Conservation (phyloP, 352 stramenopile genomes). For the Hyaloperonospora brassicae region DNA sequence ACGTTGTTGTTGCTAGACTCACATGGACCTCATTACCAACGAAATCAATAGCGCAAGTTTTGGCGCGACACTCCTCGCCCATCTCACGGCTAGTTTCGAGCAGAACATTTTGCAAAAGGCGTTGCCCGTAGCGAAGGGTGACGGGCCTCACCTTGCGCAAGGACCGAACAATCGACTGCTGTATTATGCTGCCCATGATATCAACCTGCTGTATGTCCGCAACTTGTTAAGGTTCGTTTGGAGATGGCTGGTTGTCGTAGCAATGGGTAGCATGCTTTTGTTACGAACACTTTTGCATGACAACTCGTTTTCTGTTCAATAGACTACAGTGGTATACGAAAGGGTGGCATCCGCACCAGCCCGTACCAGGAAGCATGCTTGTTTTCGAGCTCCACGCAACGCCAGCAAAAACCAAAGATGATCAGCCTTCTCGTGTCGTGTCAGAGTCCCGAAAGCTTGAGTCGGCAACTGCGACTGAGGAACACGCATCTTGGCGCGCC, state of each 20-base stretch:
- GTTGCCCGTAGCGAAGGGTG: slow-evolving; percentile 33
- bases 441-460: slow-evolving; percentile 18
- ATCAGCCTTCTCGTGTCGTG: slow-evolving; percentile 4
- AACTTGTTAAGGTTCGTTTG: slow-evolving; percentile 51
- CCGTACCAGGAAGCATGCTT: slow-evolving; percentile 65
- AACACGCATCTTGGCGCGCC: slow-evolving; percentile 10
- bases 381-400: slow-evolving; percentile 63
- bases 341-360: slow-evolving; percentile 67
- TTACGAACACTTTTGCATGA: not conserved
- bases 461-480: not conserved
- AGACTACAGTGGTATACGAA: slow-evolving; percentile 64
- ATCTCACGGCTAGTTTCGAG: slow-evolving; percentile 71
- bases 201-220: slow-evolving; percentile 71
- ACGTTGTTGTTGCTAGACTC: slow-evolving; percentile 25
- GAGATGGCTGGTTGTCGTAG: not conserved
- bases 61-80: slow-evolving; percentile 60
- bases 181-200: slow-evolving; percentile 73
- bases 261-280: not conserved
- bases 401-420: slow-evolving; percentile 1
- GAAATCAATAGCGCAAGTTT: slow-evolving; percentile 73
- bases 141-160: slow-evolving; percentile 49
- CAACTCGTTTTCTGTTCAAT: slow-evolving; percentile 3
- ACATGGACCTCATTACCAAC: slow-evolving; percentile 79
- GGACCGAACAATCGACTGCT: slow-evolving; percentile 46
- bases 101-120: slow-evolving; percentile 39